phyloP scores from a whole-genome alignment of 2,329 filamentous ascomycete genomes.

The Emergomyces orientalis region DNA sequence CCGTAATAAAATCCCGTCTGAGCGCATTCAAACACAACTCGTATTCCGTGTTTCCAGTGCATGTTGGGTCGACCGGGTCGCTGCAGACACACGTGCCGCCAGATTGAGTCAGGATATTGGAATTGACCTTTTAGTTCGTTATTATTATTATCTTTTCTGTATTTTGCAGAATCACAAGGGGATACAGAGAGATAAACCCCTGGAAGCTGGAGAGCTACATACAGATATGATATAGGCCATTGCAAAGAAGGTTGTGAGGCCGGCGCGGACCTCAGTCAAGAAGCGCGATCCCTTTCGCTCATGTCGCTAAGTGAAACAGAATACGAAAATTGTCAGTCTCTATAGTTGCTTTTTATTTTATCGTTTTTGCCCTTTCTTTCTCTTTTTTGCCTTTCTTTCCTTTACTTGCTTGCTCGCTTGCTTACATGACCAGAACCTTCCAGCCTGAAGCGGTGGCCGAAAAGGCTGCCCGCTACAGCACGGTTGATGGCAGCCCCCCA shows the following conservation, averaged over 20 bases:
- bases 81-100: slow-evolving; percentile 71
- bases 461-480: slow-evolving; percentile 53
- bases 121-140: slow-evolving; percentile 42
- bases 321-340: background rate
- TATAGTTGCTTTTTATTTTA: background rate
- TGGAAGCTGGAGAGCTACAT: slow-evolving; percentile 30
- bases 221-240: slow-evolving; percentile 74
- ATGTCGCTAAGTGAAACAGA: slow-evolving; percentile 43
- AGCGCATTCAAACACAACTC: slow-evolving; percentile 44
- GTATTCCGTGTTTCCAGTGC: slow-evolving; percentile 41
- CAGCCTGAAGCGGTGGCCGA: slow-evolving; percentile 68
- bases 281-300: slow-evolving; percentile 68
- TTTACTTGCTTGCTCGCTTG: background rate
- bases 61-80: slow-evolving; percentile 37
- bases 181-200: background rate
- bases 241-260: slow-evolving; percentile 67
- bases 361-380: background rate
- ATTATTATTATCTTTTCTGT: background rate
- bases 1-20: slow-evolving; percentile 72
- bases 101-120: slow-evolving; percentile 59
- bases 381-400: background rate
- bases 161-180: background rate
- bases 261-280: slow-evolving; percentile 74
- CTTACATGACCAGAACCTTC: slow-evolving; percentile 75
- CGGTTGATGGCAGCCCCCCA: slow-evolving; percentile 46